These are phyloP conservation scores for Liquidambar formosana DNA, from an alignment of 164 flowering plant species.

Conservation along the genomic window DNA sequence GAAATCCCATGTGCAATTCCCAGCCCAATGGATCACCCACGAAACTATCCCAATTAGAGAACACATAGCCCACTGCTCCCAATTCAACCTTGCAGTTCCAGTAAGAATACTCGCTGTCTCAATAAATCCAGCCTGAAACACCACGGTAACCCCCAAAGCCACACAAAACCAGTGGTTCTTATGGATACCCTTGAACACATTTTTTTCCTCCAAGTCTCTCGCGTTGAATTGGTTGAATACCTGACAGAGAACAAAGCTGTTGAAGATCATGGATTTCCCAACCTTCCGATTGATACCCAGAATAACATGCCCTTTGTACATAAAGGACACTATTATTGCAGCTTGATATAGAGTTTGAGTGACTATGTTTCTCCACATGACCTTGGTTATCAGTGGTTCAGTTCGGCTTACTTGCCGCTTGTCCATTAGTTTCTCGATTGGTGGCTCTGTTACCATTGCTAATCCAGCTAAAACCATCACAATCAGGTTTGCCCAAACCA, in stretches of 20 bases:
- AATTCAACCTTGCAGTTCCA: not conserved
- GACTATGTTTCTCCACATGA: slow-evolving; percentile 18
- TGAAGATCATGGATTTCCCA: slow-evolving; percentile 16
- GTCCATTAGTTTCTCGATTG: not conserved
- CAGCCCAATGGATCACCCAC: slow-evolving; percentile 9
- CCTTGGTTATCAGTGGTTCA: not conserved
- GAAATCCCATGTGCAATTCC: too few relatives aligned
- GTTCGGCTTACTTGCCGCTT: too few relatives aligned
- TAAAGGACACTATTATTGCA: slow-evolving; percentile 7
- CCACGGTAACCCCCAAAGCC: not conserved
- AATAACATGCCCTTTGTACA: slow-evolving; percentile 9
- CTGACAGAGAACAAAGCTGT: slow-evolving; percentile 18
- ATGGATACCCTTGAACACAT: slow-evolving; percentile 12
- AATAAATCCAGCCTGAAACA: slow-evolving; percentile 7
- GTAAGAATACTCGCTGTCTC: not conserved
- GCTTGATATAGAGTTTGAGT: slow-evolving; percentile 13
- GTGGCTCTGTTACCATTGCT: slow-evolving; percentile 18
- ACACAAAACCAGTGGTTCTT: slow-evolving; percentile 10
- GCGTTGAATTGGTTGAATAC: slow-evolving; percentile 21
- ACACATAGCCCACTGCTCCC: slow-evolving; percentile 12
- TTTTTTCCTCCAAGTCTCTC: slow-evolving; percentile 14
- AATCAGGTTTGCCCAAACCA: slow-evolving; percentile 25
- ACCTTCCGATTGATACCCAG: not conserved
- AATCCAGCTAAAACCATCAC: slow-evolving; percentile 20
- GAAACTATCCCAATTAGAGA: slow-evolving; percentile 1